A percentile compares a stretch with the other conserved stretches of the same genome.
Conservation (phyloP, 2,329 filamentous ascomycete genomes). For the Fusarium sp. region DNA sequence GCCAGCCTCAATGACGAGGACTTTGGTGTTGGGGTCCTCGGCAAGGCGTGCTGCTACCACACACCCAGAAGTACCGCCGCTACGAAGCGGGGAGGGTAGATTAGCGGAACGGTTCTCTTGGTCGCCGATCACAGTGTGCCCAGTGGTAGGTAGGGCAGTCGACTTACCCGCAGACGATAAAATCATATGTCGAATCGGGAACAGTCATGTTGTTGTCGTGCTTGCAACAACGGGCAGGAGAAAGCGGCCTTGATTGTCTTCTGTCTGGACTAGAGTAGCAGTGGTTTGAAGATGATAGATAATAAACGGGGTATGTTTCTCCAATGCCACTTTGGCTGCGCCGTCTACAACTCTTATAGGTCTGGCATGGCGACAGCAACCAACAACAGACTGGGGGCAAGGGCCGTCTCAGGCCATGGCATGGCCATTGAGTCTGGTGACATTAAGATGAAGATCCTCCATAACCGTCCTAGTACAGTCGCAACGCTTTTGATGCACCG, state of each 20-base stretch:
- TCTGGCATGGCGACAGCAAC: background rate
- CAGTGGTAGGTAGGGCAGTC: background rate
- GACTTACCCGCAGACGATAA: slow-evolving; percentile 55
- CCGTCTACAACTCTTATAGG: slow-evolving; percentile 26
- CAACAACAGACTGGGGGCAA: background rate
- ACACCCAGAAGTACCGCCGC: slow-evolving; percentile 57
- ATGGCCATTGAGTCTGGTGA: slow-evolving; percentile 1
- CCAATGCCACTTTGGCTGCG: slow-evolving; percentile 4
- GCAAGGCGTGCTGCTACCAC: slow-evolving; percentile 57
- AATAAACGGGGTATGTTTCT: background rate
- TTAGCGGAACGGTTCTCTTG: slow-evolving; percentile 18
- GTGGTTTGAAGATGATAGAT: background rate
- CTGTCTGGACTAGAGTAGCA: background rate
- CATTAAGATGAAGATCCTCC: slow-evolving; percentile 17
- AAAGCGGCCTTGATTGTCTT: no score
- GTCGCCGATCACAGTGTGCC: background rate
- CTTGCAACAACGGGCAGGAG: no score
- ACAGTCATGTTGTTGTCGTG: slow-evolving; percentile 33
- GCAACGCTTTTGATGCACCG: slow-evolving; percentile 18
- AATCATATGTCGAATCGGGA: slow-evolving; percentile 50
- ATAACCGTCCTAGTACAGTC: slow-evolving; percentile 8
- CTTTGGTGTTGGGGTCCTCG: slow-evolving; percentile 50
- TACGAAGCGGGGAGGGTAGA: slow-evolving; percentile 7
- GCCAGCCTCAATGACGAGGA: slow-evolving; percentile 58
- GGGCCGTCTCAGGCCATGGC: background rate